These are phyloP conservation scores for Fomes fomentarius DNA, from an alignment of 1,284 basidiomycete genomes.

Conservation along the genomic window DNA sequence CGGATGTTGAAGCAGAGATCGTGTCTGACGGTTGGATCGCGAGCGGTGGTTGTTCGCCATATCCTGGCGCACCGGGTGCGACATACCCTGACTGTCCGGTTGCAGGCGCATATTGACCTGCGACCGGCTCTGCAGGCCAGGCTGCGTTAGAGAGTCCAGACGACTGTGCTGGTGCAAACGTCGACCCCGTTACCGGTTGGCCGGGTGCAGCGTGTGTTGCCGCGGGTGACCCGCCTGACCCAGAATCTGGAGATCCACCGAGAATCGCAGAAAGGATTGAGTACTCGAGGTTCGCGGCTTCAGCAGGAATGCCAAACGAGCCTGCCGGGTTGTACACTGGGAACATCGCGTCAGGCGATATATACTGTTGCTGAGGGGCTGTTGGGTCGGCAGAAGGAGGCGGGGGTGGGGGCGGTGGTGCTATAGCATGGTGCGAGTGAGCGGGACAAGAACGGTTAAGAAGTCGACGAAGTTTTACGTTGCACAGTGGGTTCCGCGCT, in stretches of 20 bases:
- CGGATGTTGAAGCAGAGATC: slow-evolving; percentile 14
- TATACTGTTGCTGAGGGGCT: slow-evolving; percentile 33
- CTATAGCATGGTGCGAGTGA: slow-evolving; percentile 11
- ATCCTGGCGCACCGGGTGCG: slow-evolving; percentile 12
- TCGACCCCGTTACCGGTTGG: slow-evolving; percentile 15
- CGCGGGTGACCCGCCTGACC: slow-evolving; percentile 43
- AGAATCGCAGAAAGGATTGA: slow-evolving; percentile 91
- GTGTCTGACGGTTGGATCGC: slow-evolving; percentile 44
- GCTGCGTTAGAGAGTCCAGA: slow-evolving; percentile 40
- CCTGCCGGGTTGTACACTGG: slow-evolving; percentile 32
- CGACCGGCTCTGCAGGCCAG: slow-evolving; percentile 45
- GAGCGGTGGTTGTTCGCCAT: slow-evolving; percentile 37
- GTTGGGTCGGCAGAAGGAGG: no score
- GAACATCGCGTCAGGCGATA: slow-evolving; percentile 59
- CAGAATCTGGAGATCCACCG: slow-evolving; percentile 68
- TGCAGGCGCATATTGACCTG: slow-evolving; percentile 8
- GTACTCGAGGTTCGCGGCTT: slow-evolving; percentile 90
- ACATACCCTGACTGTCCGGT: neutral
- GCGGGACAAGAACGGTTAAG: neutral
- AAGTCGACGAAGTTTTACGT: slow-evolving; percentile 27
- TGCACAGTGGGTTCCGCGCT: slow-evolving; percentile 34
- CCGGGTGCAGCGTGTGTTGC: slow-evolving; percentile 31
- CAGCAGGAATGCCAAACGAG: slow-evolving; percentile 71
- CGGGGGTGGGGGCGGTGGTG: slow-evolving; percentile 13
- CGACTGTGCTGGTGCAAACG: slow-evolving; percentile 26